phyloP scores from a whole-genome alignment of 2,329 filamentous ascomycete genomes.

The Fusarium luffae region DNA sequence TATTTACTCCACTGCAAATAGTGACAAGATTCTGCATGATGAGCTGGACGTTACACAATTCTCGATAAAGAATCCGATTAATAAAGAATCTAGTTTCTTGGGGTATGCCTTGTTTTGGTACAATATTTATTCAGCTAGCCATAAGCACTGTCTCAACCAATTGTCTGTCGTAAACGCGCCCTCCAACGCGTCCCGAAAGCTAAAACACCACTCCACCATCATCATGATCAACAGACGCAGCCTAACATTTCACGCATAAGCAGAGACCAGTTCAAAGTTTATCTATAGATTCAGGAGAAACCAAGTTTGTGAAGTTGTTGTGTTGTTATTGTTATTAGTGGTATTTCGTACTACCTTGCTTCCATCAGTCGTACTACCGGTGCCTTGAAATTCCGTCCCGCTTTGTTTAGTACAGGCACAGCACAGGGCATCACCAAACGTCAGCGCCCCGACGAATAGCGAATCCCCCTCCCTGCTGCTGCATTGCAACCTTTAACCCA shows the following conservation, averaged over 20 bases:
- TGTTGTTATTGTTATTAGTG: conserved; percentile 1
- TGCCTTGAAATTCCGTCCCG: conserved; percentile 49
- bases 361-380: conserved; percentile 26
- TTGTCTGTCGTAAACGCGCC: conserved; percentile 23
- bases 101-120: neutral
- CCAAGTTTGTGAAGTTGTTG: conserved; percentile 11
- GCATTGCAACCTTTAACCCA: conserved; percentile 13
- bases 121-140: conserved; percentile 26
- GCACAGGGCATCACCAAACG: conserved; percentile 35
- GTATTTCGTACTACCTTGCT: neutral
- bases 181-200: conserved; percentile 26
- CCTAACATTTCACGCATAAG: conserved; percentile 32
- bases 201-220: conserved; percentile 32
- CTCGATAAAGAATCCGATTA: neutral
- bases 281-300: conserved; percentile 5
- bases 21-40: conserved; percentile 27
- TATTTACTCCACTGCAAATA: conserved; percentile 33
- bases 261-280: conserved; percentile 19
- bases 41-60: conserved; percentile 21
- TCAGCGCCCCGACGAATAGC: conserved; percentile 31
- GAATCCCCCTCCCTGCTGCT: conserved; percentile 30
- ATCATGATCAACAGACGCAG: conserved; percentile 28
- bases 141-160: conserved; percentile 21
- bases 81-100: neutral
- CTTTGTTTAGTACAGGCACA: neutral